phyloP scores from a whole-genome alignment of 176 grass and related monocot species.

The Oryza brachyantha region DNA sequence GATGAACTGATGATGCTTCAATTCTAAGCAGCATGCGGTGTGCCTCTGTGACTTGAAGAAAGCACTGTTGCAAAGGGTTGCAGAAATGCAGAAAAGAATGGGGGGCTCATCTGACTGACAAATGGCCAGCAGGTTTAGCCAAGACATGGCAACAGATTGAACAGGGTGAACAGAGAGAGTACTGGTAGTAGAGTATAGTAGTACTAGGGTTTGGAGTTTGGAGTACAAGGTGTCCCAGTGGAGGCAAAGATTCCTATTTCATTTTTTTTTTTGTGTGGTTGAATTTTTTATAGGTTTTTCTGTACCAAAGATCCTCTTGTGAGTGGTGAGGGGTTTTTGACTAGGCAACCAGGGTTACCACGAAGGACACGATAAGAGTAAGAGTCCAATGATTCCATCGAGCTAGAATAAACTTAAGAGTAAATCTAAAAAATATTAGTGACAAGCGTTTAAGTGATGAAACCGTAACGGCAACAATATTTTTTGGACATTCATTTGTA shows the following conservation, averaged over 20 bases:
- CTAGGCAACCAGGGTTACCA: no score
- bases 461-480: no score
- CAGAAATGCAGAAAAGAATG: neutral
- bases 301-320: neutral
- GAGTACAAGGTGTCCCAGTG: neutral
- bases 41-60: neutral
- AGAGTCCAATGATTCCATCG: no score
- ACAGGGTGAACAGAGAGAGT: neutral
- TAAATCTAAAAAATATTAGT: no score
- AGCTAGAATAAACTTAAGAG: no score
- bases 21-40: neutral
- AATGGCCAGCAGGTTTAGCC: neutral
- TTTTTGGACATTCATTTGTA: no score
- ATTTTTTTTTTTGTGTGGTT: neutral
- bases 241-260: neutral
- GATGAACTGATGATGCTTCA: neutral
- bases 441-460: no score
- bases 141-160: neutral
- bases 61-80: neutral
- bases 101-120: neutral
- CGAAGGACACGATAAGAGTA: no score
- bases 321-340: no score
- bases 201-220: neutral
- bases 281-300: neutral
- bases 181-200: neutral